Conservation (phyloP, 805 yeast genomes). For the Wickerhamiella hasegawae region DNA sequence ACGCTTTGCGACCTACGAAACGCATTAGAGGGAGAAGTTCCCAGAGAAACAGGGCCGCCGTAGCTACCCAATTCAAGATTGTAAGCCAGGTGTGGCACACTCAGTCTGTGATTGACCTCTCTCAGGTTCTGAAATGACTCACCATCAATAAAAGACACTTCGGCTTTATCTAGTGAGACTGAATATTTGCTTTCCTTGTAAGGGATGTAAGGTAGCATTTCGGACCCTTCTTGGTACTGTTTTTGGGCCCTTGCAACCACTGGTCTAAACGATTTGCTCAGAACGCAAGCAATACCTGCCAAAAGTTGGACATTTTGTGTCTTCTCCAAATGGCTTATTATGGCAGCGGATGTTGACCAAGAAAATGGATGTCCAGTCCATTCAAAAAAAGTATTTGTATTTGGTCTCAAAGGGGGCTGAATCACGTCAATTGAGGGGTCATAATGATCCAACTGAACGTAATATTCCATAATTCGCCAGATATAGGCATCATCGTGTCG, state of each 20-base stretch:
- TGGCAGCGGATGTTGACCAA: slow-evolving; percentile 44
- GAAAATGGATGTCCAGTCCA: slow-evolving; percentile 84
- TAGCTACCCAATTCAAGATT: too few species aligned
- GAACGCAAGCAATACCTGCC: slow-evolving; percentile 27
- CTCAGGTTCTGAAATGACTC: too few species aligned
- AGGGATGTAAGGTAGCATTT: not conserved
- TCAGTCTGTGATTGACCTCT: too few species aligned
- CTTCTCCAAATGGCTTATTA: slow-evolving; percentile 47
- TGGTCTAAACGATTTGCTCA: not conserved
- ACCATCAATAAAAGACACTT: too few species aligned
- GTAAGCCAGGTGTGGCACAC: too few species aligned
- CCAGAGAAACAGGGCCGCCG: too few species aligned
- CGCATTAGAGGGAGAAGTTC: too few species aligned
- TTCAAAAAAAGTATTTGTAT: slow-evolving; percentile 11
- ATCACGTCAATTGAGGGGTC: not conserved
- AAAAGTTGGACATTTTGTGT: slow-evolving; percentile 70
- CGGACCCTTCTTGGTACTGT: too few species aligned
- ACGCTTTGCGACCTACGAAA: too few species aligned
- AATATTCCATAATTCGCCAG: slow-evolving; percentile 35
- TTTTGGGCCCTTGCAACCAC: too few species aligned
- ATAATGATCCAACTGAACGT: slow-evolving; percentile 1
- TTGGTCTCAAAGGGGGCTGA: not conserved
- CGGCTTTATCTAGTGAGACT: too few species aligned
- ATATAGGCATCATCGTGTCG: slow-evolving; percentile 49
- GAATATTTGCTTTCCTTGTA: too few species aligned